Base-by-base conservation (phyloP, 164 flowering plant species). In the Houttuynia cordata region DNA sequence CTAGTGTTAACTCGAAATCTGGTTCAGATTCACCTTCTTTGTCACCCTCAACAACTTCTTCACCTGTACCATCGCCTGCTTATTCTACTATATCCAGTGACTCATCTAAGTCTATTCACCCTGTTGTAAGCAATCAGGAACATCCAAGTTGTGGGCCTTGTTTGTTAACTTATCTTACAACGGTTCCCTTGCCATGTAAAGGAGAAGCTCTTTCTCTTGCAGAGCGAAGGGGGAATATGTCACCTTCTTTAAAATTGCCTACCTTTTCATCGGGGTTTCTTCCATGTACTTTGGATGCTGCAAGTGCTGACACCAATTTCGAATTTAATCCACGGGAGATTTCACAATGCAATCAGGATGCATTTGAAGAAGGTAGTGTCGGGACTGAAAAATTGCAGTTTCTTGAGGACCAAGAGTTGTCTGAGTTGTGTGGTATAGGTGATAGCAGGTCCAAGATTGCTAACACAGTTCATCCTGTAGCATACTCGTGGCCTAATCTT, bases 71-170 rank as follows among this genome's bases (percentile, higher is more conserved):
- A 62, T 87, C 95, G 51, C 93, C 93, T 14, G 81, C 91, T 37
- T 84, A 93, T 0, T 83, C 87, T 52, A 81, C n/a, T n/a, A 81
- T 78, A 45, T 79, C 83, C 86, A 84, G 95, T 42, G 85, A 87
- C 76, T 69, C 91, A 14, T 78, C 74, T 72, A 57, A 68, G 6
- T 81, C 85, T 57, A 77, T 84, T 53, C 81, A 70, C 57, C 71
- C 78, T 52, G 49, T 60, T 68, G 42, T 71, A 74, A 67, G 63
- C 77, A 61, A 52, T 66, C 56, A 55, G 69, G 59, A 65, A 30
- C 68, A 62, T 78, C 67, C 34, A 22, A 24, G 21, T 62, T 17
- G 21, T 37, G 42, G 23, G 17, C 0, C 68, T 73, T 24, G 65
- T 52, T 62, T 63, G 30, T 58, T 57, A 65, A 73, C 8, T 68